Evolutionary conservation across 345 rosid species (phyloP), one percentile per base, ranked within the genome.

Genomic region (Pistacia atlantica): DNA sequence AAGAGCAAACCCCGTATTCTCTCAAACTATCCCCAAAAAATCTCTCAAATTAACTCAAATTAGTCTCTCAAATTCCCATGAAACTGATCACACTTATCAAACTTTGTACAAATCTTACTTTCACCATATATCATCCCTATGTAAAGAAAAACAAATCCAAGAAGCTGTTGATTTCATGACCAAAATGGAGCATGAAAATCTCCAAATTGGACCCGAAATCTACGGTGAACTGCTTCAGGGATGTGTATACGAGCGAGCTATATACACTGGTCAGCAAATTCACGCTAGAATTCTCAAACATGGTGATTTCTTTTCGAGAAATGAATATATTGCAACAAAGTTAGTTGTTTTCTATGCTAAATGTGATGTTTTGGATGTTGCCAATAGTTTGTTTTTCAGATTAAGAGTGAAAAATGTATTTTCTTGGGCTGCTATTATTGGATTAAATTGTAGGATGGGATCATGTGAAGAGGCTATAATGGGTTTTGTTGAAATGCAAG

Each of bases 401-500:
- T 67, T 89, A 77, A 80, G 81, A 77, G 74, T 82, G 35, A 77
- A 81, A 25, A 94, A 89, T 76, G 91, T 85, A 73, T 94, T 89
- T 70, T 89, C 97, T 13, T 94, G 98, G 96, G 97, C 97, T 60
- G 94, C 98, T 25, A 75, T 91, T n/a, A 84, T 90, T 60, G 94
- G 97, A 61, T 77, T 94, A 82, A 70, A 80, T 22, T 89, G 92
- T 67, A 87, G 94, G 80, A 55, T 76, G 78, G 93, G 97, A 20
- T 63, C 77, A 2, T 61, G 55, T 57, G 89, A 83, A 78, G 87
- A 83, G 74, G 92, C 94, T 66, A 80, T 90, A 11, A 77, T 76
- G 79, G 87, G 91, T 69, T 84, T 84, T 45, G 78, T 87, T 71
- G 89, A 90, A 75, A 94, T 89, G 93, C 80, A 81, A 31, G 82